Base-by-base conservation (phyloP, 1,139 yeast genomes). In the Yamadazyma pseudoaaseri region DNA sequence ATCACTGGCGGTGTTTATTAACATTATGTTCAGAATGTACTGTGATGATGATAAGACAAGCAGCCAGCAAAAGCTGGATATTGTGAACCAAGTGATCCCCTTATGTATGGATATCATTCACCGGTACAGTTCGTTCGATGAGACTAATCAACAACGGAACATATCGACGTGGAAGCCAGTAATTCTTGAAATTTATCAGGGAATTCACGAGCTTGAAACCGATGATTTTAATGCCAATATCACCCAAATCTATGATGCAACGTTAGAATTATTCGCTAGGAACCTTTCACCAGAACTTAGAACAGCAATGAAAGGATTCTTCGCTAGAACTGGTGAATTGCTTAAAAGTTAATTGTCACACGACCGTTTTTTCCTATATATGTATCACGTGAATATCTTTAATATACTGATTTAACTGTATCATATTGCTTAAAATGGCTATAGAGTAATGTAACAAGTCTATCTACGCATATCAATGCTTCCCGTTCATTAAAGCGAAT, bases 121-220 rank as follows among this genome's bases (percentile, higher is more conserved):
- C 36, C 76, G 92, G 37, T 90, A 79, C 56, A 73, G 81, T 23
- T 73, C 73, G 7, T 72, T 89, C 45, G 95, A 86, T 45, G 92
- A 81, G 45, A 66, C 76, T 26, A 77, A 81, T 31, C 87, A 89
- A 59, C 86, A 82, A 44, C 74, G 95, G 47, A 86, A 86, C 54
- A 78, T 90, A 26, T 69, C 76, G 16, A 83, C 95, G 3, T 85
- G 97, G 94, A 76, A 85, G 50, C 97, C 97, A 0, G 97, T 92
- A 16, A 86, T 90, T 26, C 82, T 86, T 27, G 95, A 86, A 51
- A 83, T 92, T 21, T 66, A 82, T 44, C 89, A 84, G 54, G 96
- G 96, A 4, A 83, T 82, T 52, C 74, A 78, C 29, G 86, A 81
- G 50, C 73, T 92, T 45, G 86, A 84, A 46, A 85, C 81, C 30